Percentiles rank a stretch among this genome's conserved stretches.
These are phyloP conservation scores for Gnomoniopsis sp. DNA, from an alignment of 2,329 filamentous ascomycete species.

Conservation along the genomic window DNA sequence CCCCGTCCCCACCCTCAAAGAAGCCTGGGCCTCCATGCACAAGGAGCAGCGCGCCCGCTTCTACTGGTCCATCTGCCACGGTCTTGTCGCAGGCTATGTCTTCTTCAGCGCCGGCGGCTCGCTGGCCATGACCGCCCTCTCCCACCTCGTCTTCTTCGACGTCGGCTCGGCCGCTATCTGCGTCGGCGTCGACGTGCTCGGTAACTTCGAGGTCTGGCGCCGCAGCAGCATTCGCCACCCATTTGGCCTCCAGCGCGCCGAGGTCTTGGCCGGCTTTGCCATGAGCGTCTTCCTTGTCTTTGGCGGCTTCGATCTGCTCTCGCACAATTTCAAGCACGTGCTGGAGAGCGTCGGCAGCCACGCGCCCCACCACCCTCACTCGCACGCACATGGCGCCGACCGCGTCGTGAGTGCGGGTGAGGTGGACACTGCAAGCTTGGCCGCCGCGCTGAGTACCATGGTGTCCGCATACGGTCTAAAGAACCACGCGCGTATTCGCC, in stretches of 20 bases:
- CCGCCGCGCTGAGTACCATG: conserved; percentile 78
- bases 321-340: conserved; percentile 90
- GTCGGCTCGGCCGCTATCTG: conserved; percentile 89
- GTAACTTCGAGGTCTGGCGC: conserved; percentile 98
- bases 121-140: conserved; percentile 86
- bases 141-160: conserved; percentile 92
- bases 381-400: conserved; percentile 26
- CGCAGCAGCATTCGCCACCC: conserved; percentile 89
- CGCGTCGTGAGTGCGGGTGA: conserved; percentile 63
- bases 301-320: conserved; percentile 92
- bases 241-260: conserved; percentile 86
- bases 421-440: conserved; percentile 75
- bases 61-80: conserved; percentile 87
- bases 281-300: conserved; percentile 97
- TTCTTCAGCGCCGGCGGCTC: conserved; percentile 84
- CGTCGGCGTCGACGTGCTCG: conserved; percentile 85
- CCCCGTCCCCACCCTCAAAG: conserved; percentile 82
- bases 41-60: conserved; percentile 78
- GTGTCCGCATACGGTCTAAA: conserved; percentile 82
- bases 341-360: conserved; percentile 71
- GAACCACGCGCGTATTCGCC: conserved; percentile 89
- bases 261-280: conserved; percentile 92
- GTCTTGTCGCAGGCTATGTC: conserved; percentile 77
- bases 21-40: conserved; percentile 88
- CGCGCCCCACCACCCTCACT: conserved; percentile 69